A percentile compares a stretch with the other conserved stretches of the same genome.
Evolutionary conservation across 192 early-diverging fungal genomes (phyloP).

Genomic region (Ambispora gerdemannii): DNA sequence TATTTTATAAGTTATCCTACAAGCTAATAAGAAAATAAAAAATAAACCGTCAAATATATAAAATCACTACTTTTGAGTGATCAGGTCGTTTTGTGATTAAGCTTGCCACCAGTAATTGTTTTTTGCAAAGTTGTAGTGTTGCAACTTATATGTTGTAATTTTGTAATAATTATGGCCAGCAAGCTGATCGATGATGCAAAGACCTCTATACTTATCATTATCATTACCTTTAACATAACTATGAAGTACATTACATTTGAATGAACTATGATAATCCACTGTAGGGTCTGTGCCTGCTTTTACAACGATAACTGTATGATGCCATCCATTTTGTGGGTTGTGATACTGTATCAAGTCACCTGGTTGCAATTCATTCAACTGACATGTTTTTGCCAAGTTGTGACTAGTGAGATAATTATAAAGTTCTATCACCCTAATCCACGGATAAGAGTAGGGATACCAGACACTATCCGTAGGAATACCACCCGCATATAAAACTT

Average conservation of each 20-base stretch:
- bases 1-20: no score
- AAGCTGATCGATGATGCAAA: no score
- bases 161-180: no score
- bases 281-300: neutral
- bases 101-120: no score
- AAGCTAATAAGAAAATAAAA: no score
- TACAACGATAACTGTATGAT: neutral
- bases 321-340: neutral
- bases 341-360: constrained; percentile 7
- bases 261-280: neutral
- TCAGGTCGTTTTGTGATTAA: no score
- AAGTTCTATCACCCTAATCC: neutral
- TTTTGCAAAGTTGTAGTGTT: no score
- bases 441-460: neutral
- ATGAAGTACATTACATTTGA: neutral
- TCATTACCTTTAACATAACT: no score
- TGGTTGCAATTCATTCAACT: neutral
- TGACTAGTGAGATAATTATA: neutral
- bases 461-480: neutral
- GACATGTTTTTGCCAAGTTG: neutral
- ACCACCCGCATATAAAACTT: neutral
- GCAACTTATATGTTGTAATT: no score
- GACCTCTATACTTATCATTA: no score
- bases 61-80: no score
- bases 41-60: no score